Conservation (phyloP, 352 stramenopile species). For the Pythium aquatile region DNA sequence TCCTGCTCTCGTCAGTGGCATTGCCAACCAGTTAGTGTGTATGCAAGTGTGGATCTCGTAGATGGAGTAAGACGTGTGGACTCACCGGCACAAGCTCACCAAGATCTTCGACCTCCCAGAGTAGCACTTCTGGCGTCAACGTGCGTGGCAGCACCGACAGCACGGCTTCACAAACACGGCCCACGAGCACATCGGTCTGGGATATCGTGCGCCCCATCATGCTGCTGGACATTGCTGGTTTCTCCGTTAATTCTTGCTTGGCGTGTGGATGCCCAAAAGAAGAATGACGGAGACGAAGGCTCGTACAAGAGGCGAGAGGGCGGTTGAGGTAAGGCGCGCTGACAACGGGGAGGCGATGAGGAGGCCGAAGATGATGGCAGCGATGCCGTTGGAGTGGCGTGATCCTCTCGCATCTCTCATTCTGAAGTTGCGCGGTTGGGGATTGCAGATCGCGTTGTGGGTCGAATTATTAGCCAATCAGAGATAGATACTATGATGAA, state of each 20-base stretch:
- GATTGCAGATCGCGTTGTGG: background rate
- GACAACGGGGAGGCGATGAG: background rate
- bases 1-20: background rate
- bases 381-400: background rate
- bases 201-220: slow-evolving; percentile 5
- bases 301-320: background rate
- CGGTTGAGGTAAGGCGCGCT: background rate
- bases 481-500: background rate
- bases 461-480: slow-evolving; percentile 9
- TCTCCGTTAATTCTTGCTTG: background rate
- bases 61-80: background rate
- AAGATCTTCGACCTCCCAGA: slow-evolving; percentile 15
- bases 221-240: slow-evolving; percentile 5
- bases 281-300: background rate
- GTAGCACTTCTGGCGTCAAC: slow-evolving; percentile 12
- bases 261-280: background rate
- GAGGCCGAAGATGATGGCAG: background rate
- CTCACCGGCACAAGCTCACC: slow-evolving; percentile 15
- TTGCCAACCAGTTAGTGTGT: background rate
- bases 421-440: background rate
- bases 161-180: slow-evolving; percentile 3
- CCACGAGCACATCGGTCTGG: slow-evolving; percentile 6
- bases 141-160: slow-evolving; percentile 6
- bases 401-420: background rate
- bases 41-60: no score